Evolutionary conservation across 2,329 filamentous ascomycete genomes (phyloP).

Genomic region (Pseudocercospora fijiensis): DNA sequence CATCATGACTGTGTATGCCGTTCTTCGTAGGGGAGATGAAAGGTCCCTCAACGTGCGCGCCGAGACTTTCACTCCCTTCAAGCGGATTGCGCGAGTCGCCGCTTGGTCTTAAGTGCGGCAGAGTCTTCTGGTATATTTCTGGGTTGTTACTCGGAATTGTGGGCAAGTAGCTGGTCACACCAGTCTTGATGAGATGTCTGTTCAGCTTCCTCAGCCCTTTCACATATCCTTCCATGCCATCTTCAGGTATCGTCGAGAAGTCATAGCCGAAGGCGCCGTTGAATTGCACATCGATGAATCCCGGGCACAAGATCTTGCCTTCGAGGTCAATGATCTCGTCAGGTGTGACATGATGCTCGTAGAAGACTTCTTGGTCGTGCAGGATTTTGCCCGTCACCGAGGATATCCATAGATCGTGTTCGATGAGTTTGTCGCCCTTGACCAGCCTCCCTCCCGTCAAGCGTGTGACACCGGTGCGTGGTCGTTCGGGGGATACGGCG

Average conservation of each 20-base stretch:
- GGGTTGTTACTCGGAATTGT: conserved; percentile 78
- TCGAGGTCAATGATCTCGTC: conserved; percentile 75
- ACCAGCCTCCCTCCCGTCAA: conserved; percentile 72
- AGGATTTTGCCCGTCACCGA: conserved; percentile 79
- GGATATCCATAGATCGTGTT: conserved; percentile 86
- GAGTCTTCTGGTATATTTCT: conserved; percentile 78
- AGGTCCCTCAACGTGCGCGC: conserved; percentile 87
- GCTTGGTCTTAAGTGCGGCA: conserved; percentile 76
- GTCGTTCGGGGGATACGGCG: conserved; percentile 41
- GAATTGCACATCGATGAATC: conserved; percentile 86
- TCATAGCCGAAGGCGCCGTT: conserved; percentile 94
- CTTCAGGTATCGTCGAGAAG: conserved; percentile 70
- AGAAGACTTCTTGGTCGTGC: conserved; percentile 64
- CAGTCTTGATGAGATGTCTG: conserved; percentile 68
- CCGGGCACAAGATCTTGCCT: conserved; percentile 79
- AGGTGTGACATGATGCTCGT: conserved; percentile 66
- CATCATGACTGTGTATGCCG: conserved; percentile 75
- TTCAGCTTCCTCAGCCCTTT: conserved; percentile 73
- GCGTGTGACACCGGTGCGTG: conserved; percentile 58
- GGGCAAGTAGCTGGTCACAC: conserved; percentile 84
- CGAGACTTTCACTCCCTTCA: conserved; percentile 80
- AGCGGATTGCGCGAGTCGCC: conserved; percentile 58
- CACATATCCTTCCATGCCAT: conserved; percentile 61
- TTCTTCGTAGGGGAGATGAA: conserved; percentile 83
- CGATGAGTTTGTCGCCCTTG: conserved; percentile 64